Base-by-base conservation (phyloP, 2,329 filamentous ascomycete genomes). In the Epichloe glyceriae region DNA sequence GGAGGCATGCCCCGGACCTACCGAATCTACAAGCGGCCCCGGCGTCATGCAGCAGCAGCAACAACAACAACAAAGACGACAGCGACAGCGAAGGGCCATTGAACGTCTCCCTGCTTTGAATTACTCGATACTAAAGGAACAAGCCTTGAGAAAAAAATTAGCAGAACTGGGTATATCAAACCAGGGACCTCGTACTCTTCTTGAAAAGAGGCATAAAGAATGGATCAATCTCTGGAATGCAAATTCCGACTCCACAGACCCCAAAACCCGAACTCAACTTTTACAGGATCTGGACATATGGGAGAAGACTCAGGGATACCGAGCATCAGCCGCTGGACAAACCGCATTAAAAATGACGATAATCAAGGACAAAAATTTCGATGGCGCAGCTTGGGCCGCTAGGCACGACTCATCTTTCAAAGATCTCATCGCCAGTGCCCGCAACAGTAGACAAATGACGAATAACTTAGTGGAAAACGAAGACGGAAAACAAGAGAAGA, bases 171-270 rank as follows among this genome's bases (percentile, higher is more conserved):
- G 90, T 1, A 82, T 97, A 51, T 83, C 88, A 0, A 77, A 74
- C 10, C 73, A 70, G 53, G 93, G 93, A 1, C 67, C 75, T 0
- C 84, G 84, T 44, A 70, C 75, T 44, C 73, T 90, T 1, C 72
- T 97, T 50, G 85, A 91, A 63, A 79, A 76, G 56, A 79, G 94
- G 17, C 90, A 97, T 61, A 87, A 80, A 22, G 93, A 98, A 66
- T 98, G 90, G 90, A 76, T 93, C 48, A 96, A 93, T 38, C 70
- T 98, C 17, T 96, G 88, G 85, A 98, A 98, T 65, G 87, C 94
- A 11, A 98, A 98, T 63, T 95, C 89, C 67, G 93, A 98, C 66
- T 85, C 90, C 2, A 78, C 78, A 37, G 72, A 73, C 2, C 88
- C 88, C 0, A 86, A 85, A 62, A 73, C 74, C 11, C 88, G 86